These are phyloP conservation scores for Aspergillus proliferans DNA, from an alignment of 2,329 filamentous ascomycete species.

Conservation along the genomic window DNA sequence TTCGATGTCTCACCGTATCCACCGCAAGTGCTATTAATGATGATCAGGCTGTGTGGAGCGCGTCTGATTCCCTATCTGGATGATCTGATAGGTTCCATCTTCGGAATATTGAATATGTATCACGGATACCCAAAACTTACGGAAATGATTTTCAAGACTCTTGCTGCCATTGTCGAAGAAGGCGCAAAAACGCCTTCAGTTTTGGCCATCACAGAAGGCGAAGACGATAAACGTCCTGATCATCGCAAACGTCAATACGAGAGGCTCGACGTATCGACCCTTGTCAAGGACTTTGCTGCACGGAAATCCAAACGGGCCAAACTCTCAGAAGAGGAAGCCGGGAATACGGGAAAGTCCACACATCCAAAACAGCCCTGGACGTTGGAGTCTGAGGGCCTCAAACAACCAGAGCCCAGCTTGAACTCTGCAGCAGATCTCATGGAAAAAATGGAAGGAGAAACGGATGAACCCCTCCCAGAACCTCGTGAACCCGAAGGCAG, in stretches of 20 bases:
- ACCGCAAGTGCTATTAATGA: constrained; percentile 86
- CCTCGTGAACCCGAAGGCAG: constrained; percentile 46
- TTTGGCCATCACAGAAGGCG: constrained; percentile 38
- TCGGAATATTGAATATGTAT: constrained; percentile 87
- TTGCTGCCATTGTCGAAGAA: constrained; percentile 78
- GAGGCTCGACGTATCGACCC: constrained; percentile 24
- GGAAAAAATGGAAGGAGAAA: constrained; percentile 23
- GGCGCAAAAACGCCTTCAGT: constrained; percentile 55
- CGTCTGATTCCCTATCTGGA: constrained; percentile 80
- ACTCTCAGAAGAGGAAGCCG: constrained; percentile 14
- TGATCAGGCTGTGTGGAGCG: constrained; percentile 81
- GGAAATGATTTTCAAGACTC: constrained; percentile 73
- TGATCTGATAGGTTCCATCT: constrained; percentile 84
- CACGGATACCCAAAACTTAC: constrained; percentile 87
- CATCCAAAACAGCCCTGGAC: constrained; percentile 31
- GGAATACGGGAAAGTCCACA: constrained; percentile 17
- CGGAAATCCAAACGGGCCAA: constrained; percentile 27
- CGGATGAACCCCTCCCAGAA: constrained; percentile 28
- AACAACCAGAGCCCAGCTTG: constrained; percentile 17
- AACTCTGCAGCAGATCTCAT: constrained; percentile 30
- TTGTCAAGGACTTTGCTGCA: constrained; percentile 29
- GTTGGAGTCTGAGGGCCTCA: constrained; percentile 17
- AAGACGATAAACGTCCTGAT: constrained; percentile 15
- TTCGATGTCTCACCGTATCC: constrained; percentile 89
- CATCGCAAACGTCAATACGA: constrained; percentile 26